Base-by-base conservation (phyloP, 345 rosid genomes). In the Ailanthus altissimus region DNA sequence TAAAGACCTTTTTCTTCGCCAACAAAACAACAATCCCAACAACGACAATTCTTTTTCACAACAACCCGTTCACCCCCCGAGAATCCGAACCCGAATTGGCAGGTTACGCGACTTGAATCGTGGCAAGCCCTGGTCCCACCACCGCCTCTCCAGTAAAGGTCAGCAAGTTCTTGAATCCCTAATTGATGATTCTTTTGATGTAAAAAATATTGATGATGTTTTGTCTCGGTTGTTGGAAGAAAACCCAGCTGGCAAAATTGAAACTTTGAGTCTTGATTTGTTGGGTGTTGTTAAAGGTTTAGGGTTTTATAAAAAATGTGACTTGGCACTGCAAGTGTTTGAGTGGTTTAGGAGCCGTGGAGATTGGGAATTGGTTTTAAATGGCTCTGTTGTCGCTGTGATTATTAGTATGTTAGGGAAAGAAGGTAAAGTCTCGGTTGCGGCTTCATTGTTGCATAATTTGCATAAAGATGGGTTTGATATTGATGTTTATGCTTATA, bases 281-380 rank as follows among this genome's bases (percentile, higher is more conserved):
- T 75, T 92, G 65, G 97, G 91, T 42, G 78, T 96, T 69, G 85
- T 96, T 8, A 90, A 89, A 83, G 91, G 92, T 80, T 92, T 96
- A 80, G 93, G 92, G 73, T 92, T 84, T 81, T 77, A 89, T 77
- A 89, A 87, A 88, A 96, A 86, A 63, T 62, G 74, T 40, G 93
- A 88, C 80, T 70, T 87, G 85, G 97, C 97, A 14, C 73, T 91
- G 73, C 54, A 82, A 68, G 93, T 87, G 76, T 90, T 96, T 81
- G 90, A 90, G 63, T 96, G 98, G 97, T 84, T 93, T 67, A 83
- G 86, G 86, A 85, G 78, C 58, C 84, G 87, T 42, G 78, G 83
- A n/a, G 91, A 84, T 47, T 80, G 64, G 61, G 73, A 73, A 14
- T 72, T 54, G 70, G 83, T 83, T 64, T 75, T 92, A 77, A 90